Conservation (phyloP, 345 rosid genomes). For the Bruguiera sexangula region DNA sequence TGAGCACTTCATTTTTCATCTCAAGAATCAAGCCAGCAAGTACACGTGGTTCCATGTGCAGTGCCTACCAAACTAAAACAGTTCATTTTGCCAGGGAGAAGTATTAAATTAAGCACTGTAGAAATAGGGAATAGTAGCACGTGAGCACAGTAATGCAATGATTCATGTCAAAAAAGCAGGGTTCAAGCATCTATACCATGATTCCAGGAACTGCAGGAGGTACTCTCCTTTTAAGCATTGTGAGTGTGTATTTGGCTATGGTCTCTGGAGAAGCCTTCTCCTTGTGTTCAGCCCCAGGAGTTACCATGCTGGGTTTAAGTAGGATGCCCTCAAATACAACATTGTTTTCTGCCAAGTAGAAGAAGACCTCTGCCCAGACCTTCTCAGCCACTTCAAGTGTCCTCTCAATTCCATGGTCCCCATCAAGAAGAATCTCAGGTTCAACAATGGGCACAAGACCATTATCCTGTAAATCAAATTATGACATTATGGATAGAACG, state of each 20-base stretch:
- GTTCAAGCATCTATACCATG: conserved; percentile 50
- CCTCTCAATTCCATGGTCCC: conserved; percentile 91
- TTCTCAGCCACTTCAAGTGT: conserved; percentile 95
- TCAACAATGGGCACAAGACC: conserved; percentile 98
- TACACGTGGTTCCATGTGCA: too few relatives aligned
- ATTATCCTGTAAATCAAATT: conserved; percentile 55
- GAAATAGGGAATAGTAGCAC: not conserved
- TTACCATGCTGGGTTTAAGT: conserved; percentile 98
- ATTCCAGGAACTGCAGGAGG: conserved; percentile 98
- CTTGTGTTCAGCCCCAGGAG: conserved; percentile 95
- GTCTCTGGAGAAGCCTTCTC: conserved; percentile 86
- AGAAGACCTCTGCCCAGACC: conserved; percentile 98
- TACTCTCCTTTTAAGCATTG: conserved; percentile 86
- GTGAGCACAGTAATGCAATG: not conserved
- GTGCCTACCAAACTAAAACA: too few relatives aligned
- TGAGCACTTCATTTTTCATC: too few relatives aligned
- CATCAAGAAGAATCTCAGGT: conserved; percentile 98
- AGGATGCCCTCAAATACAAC: conserved; percentile 86
- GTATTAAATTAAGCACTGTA: not conserved
- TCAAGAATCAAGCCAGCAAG: too few relatives aligned
- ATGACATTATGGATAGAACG: not conserved
- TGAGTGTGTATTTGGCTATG: conserved; percentile 85
- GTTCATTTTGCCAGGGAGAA: not conserved
- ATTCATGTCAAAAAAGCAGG: conserved; percentile 3
- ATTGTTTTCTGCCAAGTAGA: conserved; percentile 88